phyloP scores from a whole-genome alignment of 169 alveolate species.

The Babesia microti region DNA sequence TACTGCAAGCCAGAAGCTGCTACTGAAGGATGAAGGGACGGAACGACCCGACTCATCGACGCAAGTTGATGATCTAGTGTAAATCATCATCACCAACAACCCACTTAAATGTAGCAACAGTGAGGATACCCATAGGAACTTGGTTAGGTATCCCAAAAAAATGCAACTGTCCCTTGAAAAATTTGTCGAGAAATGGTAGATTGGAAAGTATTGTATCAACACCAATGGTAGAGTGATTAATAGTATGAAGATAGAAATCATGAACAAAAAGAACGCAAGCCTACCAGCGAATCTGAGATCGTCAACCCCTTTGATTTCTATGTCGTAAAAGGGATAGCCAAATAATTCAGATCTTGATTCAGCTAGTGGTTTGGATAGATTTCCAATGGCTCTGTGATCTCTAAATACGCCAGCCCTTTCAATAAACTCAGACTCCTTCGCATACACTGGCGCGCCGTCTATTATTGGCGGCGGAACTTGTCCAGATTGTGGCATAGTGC shows the following conservation, averaged over 20 bases:
- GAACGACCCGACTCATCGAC: constrained; percentile 16
- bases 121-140: constrained; percentile 12
- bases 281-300: constrained; percentile 7
- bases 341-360: constrained; percentile 3
- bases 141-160: neutral
- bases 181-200: too few relatives aligned
- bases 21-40: too few relatives aligned
- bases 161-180: too few relatives aligned
- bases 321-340: constrained; percentile 31
- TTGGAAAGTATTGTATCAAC: constrained; percentile 3
- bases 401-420: constrained; percentile 16
- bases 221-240: neutral
- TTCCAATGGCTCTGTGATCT: constrained; percentile 10
- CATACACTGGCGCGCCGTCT: too few relatives aligned
- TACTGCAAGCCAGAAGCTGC: constrained; percentile 1
- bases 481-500: too few relatives aligned
- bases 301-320: constrained; percentile 6
- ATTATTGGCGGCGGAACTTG: too few relatives aligned
- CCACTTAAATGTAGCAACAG: constrained; percentile 4
- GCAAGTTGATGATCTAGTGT: constrained; percentile 10
- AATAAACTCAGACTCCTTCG: constrained; percentile 4
- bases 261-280: neutral
- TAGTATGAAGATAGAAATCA: constrained; percentile 4
- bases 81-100: constrained; percentile 2
- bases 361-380: constrained; percentile 4